Percentiles rank a stretch among this genome's conserved stretches.
These are phyloP conservation scores for Thuja plicata DNA, from an alignment of 83 land plant species.

Conservation along the genomic window DNA sequence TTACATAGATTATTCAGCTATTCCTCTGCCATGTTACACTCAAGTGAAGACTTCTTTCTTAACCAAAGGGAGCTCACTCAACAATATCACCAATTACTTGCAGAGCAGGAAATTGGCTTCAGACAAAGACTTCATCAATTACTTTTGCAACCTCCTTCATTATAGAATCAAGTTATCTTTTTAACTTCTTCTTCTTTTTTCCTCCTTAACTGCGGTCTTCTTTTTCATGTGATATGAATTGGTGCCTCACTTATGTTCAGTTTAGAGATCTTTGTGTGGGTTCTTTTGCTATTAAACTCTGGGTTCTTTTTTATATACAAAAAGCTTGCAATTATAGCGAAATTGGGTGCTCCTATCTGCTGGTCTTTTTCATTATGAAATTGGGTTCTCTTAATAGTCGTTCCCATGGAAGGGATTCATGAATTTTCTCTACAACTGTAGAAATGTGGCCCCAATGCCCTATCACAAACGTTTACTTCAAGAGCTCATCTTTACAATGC, in stretches of 20 bases:
- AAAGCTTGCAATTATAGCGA: background rate
- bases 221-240: too few species aligned
- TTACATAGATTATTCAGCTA: background rate
- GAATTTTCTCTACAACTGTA: too few species aligned
- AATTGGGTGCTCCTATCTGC: background rate
- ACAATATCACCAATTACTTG: background rate
- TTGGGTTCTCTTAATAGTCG: background rate
- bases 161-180: background rate
- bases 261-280: background rate
- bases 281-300: too few species aligned
- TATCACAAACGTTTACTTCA: too few species aligned
- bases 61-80: background rate
- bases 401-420: background rate
- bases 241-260: background rate
- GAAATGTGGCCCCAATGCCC: too few species aligned
- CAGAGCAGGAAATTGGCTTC: background rate
- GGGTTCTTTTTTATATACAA: background rate
- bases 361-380: background rate
- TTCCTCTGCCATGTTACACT: background rate
- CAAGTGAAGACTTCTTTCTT: background rate
- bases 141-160: background rate
- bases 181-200: background rate
- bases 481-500: background rate
- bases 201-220: background rate
- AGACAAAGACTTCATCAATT: background rate